Base-by-base conservation (phyloP, 1,284 basidiomycete species). In the Chalciporus sp. region DNA sequence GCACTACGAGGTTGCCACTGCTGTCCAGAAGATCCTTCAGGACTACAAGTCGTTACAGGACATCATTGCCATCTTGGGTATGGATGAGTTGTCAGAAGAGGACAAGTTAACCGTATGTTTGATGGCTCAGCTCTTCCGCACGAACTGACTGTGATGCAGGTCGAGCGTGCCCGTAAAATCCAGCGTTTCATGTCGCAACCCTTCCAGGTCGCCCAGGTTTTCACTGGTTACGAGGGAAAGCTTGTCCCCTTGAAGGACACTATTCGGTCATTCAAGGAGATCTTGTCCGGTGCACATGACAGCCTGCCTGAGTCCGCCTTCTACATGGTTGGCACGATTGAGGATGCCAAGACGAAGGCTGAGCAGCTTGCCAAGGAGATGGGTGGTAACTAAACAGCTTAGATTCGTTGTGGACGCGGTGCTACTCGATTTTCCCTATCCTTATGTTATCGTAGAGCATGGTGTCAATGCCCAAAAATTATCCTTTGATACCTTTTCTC, bases 121-220 rank as follows among this genome's bases (percentile, higher is more conserved):
- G 23, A 50, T 16, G 23, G 2, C 4, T 31, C 14, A 17, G 19
- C 9, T 2, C 2, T 45, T 5, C 41, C 8, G 27, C 7, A 33
- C 11, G 10, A 47, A 11, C 35, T 68, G 37, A 65, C 42, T 39
- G 42, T 5, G 26, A 31, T 48, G 11, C n/a, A 90, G 86, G 87
- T 90, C 72, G 88, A 92, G 76, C 90, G 92, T 75, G 90, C 90
- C 58, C 90, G 90, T 76, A 92, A 92, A 78, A 92, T 92, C 66
- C 90, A 92, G 74, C 90, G 91, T 84, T 97, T 97, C 92, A 97
- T 98, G 95, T 97, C 94, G 65, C 95, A 99, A 81, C 95, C 96
- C 60, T 99, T 98, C 92, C 91, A 94, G 72, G 96, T 99, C 75
- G 96, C 96, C 56, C 94, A 98, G 80, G 93, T 97, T 76, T 98